Evolutionary conservation across 345 rosid species (phyloP).

Genomic region (Erysimum cheiranthoides): DNA sequence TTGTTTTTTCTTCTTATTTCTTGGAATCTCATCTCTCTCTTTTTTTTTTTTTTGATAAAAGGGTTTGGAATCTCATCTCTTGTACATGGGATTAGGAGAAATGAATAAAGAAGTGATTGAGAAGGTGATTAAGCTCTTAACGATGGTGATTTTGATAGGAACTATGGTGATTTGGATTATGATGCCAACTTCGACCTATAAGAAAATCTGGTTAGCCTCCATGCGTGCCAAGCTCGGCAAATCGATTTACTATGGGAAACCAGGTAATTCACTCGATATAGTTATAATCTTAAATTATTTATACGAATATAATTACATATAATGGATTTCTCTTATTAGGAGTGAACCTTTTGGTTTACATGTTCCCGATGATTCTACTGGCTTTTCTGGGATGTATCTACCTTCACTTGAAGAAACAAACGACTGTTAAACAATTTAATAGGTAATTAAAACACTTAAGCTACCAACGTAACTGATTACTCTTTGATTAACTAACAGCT

Average conservation of each 20-base stretch:
- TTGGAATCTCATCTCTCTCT: conserved; percentile 7
- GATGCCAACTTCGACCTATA: conserved; percentile 60
- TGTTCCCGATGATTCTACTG: conserved; percentile 61
- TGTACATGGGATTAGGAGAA: conserved; percentile 10
- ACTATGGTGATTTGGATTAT: conserved; percentile 62
- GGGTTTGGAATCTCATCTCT: conserved; percentile 12
- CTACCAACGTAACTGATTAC: background rate
- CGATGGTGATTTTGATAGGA: conserved; percentile 49
- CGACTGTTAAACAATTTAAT: conserved; percentile 1
- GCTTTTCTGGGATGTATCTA: conserved; percentile 55
- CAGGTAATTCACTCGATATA: conserved; percentile 51
- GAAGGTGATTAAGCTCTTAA: conserved; percentile 45
- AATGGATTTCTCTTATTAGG: conserved; percentile 46
- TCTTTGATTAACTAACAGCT: background rate
- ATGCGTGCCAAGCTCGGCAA: conserved; percentile 38
- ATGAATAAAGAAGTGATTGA: conserved; percentile 16
- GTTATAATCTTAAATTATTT: background rate
- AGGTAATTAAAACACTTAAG: conserved; percentile 10
- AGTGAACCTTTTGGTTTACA: conserved; percentile 48
- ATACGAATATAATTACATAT: background rate
- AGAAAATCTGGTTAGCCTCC: conserved; percentile 44
- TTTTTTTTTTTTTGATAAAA: too few relatives aligned
- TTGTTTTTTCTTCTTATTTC: conserved; percentile 3
- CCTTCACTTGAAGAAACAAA: conserved; percentile 50
- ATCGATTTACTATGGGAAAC: conserved; percentile 55